A percentile compares a stretch with the other conserved stretches of the same genome.
These are phyloP conservation scores for Tetrapisispora iriomotensis DNA, from an alignment of 805 yeast species.

Conservation along the genomic window DNA sequence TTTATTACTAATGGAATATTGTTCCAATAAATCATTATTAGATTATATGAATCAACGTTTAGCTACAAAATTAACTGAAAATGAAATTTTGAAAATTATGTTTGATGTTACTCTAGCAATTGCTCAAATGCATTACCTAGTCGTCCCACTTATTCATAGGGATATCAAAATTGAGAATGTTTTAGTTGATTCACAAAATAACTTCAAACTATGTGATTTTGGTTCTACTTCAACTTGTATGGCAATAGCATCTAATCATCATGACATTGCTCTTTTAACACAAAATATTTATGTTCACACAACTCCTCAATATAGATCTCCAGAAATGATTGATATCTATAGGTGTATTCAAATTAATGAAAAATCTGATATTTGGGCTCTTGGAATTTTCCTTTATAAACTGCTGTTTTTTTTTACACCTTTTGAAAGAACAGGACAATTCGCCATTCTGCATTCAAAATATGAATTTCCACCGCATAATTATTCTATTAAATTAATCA, in stretches of 20 bases:
- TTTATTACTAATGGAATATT: constrained; percentile 82
- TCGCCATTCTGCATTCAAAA: constrained; percentile 77
- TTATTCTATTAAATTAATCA: constrained; percentile 62
- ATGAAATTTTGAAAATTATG: constrained; percentile 76
- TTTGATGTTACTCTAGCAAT: constrained; percentile 71
- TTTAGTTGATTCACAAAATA: constrained; percentile 56
- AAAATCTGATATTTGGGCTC: constrained; percentile 92
- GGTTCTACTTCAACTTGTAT: constrained; percentile 60
- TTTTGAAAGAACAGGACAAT: constrained; percentile 73
- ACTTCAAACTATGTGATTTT: constrained; percentile 84
- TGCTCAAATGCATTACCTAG: constrained; percentile 69
- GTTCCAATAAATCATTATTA: constrained; percentile 76
- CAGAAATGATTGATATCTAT: constrained; percentile 90
- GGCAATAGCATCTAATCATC: constrained; percentile 62
- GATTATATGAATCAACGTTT: constrained; percentile 86
- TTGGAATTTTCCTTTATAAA: constrained; percentile 85
- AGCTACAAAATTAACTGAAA: constrained; percentile 64
- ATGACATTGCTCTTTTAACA: constrained; percentile 61
- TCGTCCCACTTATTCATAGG: constrained; percentile 70
- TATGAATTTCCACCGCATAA: constrained; percentile 71
- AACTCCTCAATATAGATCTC: constrained; percentile 90
- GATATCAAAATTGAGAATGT: constrained; percentile 95
- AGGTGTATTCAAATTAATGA: constrained; percentile 80
- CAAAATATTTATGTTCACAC: constrained; percentile 85
- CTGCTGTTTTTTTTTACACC: constrained; percentile 91